A percentile compares a stretch with the other conserved stretches of the same genome.
Evolutionary conservation across 305 asterid species (phyloP).

Genomic region (Coffea humblotiana): DNA sequence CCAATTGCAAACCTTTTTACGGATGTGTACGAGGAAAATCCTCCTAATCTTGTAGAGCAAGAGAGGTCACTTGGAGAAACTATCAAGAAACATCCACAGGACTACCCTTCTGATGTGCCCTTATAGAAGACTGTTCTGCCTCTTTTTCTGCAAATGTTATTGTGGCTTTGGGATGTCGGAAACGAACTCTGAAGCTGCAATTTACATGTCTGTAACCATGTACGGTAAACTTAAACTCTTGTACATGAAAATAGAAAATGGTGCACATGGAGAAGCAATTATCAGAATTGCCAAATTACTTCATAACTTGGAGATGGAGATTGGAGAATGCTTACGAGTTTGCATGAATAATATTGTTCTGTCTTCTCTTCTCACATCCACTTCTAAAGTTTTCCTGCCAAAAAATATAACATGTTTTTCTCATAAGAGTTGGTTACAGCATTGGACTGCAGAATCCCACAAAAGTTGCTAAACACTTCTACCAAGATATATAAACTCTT

Average conservation of each 20-base stretch:
- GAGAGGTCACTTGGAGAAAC: constrained; percentile 37
- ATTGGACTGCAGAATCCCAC: too few relatives aligned
- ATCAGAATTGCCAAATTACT: too few relatives aligned
- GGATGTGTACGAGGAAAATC: constrained; percentile 42
- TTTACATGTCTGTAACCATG: neutral
- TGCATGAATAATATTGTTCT: too few relatives aligned
- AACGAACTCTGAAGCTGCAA: neutral
- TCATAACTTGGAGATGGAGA: too few relatives aligned
- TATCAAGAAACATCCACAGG: constrained; percentile 39
- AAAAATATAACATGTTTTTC: too few relatives aligned
- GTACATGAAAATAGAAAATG: neutral
- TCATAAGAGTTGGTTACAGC: too few relatives aligned
- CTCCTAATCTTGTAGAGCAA: constrained; percentile 43
- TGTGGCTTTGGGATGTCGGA: neutral
- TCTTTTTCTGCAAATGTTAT: neutral
- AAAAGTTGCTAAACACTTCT: too few relatives aligned
- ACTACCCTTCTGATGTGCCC: constrained; percentile 45
- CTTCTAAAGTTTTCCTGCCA: too few relatives aligned
- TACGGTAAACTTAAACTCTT: neutral
- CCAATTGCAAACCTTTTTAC: constrained; percentile 35
- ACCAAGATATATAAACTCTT: too few relatives aligned
- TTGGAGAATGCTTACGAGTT: too few relatives aligned
- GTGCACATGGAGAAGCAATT: neutral
- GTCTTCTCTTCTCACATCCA: too few relatives aligned
- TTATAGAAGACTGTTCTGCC: constrained; percentile 19